phyloP scores from a whole-genome alignment of 768 basidiomycete species.

The Pleurotus citrinopileatus region DNA sequence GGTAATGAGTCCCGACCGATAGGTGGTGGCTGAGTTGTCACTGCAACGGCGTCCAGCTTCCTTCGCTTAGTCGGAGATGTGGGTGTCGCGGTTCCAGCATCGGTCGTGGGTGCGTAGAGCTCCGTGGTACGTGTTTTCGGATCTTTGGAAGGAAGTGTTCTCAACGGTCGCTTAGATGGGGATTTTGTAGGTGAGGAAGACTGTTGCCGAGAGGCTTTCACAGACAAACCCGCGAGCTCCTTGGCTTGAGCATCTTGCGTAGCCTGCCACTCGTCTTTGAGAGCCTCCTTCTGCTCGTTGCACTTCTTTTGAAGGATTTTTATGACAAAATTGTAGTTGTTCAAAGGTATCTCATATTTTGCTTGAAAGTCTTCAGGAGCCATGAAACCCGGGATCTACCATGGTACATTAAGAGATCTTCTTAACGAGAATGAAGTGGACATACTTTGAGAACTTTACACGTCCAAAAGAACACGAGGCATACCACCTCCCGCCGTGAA shows the following conservation, averaged over 20 bases:
- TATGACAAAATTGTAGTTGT: conserved; percentile 20
- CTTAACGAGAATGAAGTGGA: neutral
- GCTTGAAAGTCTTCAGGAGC: conserved; percentile 19
- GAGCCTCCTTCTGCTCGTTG: conserved; percentile 17
- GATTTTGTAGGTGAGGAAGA: conserved; percentile 18
- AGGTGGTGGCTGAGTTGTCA: conserved; percentile 14
- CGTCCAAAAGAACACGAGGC: conserved; percentile 46
- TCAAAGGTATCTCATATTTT: conserved; percentile 20
- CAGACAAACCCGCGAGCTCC: conserved; percentile 19
- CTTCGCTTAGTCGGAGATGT: conserved; percentile 42
- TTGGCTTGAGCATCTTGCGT: conserved; percentile 16
- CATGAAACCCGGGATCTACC: conserved; percentile 15
- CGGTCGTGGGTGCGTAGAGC: conserved; percentile 20
- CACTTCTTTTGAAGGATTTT: conserved; percentile 22
- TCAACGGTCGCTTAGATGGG: conserved; percentile 14
- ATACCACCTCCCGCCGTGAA: conserved; percentile 25
- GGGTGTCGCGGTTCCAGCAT: conserved; percentile 24
- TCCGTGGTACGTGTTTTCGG: conserved; percentile 33
- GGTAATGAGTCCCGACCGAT: too few species aligned
- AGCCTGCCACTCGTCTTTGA: conserved; percentile 17
- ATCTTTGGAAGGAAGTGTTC: conserved; percentile 34
- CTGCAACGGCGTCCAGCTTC: conserved; percentile 15
- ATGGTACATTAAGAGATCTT: too few species aligned
- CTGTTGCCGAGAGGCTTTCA: conserved; percentile 18
- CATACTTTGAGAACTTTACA: conserved; percentile 37